Base-by-base conservation (phyloP, 129 eudicot species). In the Tagetes patula region DNA sequence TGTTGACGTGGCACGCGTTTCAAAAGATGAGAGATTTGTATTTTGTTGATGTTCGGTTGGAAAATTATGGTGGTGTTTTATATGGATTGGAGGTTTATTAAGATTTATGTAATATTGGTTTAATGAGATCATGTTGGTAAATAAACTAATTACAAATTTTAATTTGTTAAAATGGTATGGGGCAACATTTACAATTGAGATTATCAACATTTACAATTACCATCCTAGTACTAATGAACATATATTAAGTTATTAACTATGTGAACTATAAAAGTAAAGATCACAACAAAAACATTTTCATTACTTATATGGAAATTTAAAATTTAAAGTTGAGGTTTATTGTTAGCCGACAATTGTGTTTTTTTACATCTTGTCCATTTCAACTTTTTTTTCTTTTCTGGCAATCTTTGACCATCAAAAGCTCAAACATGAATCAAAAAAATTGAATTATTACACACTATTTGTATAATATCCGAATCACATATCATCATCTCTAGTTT, bases 1-100 rank as follows among this genome's bases (percentile, higher is more conserved):
- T 61, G 66, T 5, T 61, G 66, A 91, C 97, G 77, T 88, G 95
- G 95, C 97, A 91, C 11, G 88, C 91, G 0, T 91, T 91, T 73
- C 80, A 83, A 46, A 91, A 82, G 69, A 91, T 91, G 59, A 77
- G 89, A 36, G 89, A 80, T 32, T n/a, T 82, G 9, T 85, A 79
- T 31, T 90, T 90, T 46, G 87, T 77, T 6, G 76, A 88, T 1
- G 74, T 83, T 62, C 83, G 80, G 32, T 85, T 87, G 70, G 87
- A 77, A 54, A 84, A 73, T 37, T 75, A 80, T 32, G 95, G 95
- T 40, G 97, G 97, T 13, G 89, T 91, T 12, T 74, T 91, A 75
- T 84, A 83, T 73, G 97, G 97, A 31, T 77, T 91, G 74, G 89
- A 87, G 6, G 90, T 80, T 38, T 65, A 70, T 36, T 84, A 77